A percentile compares a stretch with the other conserved stretches of the same genome.
phyloP scores from a whole-genome alignment of 1,139 yeast genomes.

The Sugiyamaella grinbergsii region DNA sequence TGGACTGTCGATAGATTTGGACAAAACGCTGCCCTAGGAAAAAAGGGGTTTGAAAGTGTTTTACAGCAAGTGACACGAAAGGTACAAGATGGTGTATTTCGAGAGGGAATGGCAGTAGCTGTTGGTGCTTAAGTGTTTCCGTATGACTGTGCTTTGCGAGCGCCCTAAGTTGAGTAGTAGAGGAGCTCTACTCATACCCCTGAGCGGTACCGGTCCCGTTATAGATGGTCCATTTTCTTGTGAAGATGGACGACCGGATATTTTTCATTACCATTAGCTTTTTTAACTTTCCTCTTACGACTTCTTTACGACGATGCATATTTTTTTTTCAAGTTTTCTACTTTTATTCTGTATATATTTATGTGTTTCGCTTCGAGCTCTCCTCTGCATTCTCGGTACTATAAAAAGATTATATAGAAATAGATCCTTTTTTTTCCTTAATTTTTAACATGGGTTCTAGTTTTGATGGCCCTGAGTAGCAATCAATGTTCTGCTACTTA shows the following conservation, averaged over 20 bases:
- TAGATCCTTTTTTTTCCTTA: not conserved
- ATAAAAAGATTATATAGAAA: not conserved
- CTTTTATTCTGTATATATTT: slow-evolving; percentile 1
- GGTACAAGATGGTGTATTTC: slow-evolving; percentile 41
- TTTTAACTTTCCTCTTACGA: slow-evolving; percentile 1
- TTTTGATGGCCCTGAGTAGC: too few species aligned
- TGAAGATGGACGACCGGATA: too few species aligned
- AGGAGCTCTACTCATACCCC: too few species aligned
- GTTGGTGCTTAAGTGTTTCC: not conserved
- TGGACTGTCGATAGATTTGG: slow-evolving; percentile 90
- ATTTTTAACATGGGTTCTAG: too few species aligned
- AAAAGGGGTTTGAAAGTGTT: slow-evolving; percentile 80
- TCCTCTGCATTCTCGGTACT: slow-evolving; percentile 2
- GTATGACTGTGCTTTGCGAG: not conserved
- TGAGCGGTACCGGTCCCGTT: too few species aligned
- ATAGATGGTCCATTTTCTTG: too few species aligned
- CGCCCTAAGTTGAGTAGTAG: too few species aligned
- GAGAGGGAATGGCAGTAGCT: slow-evolving; percentile 24
- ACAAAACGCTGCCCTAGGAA: slow-evolving; percentile 83
- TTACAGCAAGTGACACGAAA: slow-evolving; percentile 55
- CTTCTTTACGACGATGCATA: not conserved
- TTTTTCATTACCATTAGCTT: too few species aligned
- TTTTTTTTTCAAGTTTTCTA: too few species aligned
- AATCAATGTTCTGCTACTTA: too few species aligned
- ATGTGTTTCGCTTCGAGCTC: not conserved